Conservation (phyloP, 2,329 filamentous ascomycete genomes). For the Cordyceps tenuipes region DNA sequence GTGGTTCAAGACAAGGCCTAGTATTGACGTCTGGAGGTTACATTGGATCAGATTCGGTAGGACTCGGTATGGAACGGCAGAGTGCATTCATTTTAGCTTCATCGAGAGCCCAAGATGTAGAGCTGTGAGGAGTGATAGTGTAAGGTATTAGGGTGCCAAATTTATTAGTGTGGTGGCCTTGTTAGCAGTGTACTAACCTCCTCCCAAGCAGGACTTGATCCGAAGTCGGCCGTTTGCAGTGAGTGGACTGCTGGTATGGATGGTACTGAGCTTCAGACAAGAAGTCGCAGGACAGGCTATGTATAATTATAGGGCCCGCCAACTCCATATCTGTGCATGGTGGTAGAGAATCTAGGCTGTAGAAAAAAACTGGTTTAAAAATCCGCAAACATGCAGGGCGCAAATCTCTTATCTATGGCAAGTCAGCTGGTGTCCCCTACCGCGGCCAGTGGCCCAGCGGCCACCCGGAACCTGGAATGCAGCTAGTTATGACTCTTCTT, state of each 20-base stretch:
- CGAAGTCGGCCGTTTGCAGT: slow-evolving; percentile 10
- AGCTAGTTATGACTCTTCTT: slow-evolving; percentile 7
- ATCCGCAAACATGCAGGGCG: not conserved
- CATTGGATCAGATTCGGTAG: not conserved
- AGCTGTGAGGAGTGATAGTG: not conserved
- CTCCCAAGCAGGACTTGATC: not conserved
- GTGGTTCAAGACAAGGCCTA: too few species aligned
- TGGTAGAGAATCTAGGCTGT: too few species aligned
- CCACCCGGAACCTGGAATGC: not conserved
- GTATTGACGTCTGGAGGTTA: not conserved
- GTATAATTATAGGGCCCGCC: not conserved
- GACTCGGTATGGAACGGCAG: not conserved
- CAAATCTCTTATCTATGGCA: not conserved
- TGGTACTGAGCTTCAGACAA: not conserved
- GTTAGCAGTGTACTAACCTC: too few species aligned
- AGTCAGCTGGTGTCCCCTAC: not conserved
- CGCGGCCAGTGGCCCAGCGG: not conserved
- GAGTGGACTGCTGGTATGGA: too few species aligned
- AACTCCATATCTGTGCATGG: not conserved
- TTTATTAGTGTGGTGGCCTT: not conserved
- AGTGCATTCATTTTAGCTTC: not conserved
- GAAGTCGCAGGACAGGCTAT: not conserved
- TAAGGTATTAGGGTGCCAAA: not conserved
- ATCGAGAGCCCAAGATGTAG: not conserved
- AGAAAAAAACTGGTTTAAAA: not conserved